phyloP scores from a whole-genome alignment of 2,329 filamentous ascomycete species.

The Shiraia bambusicola region DNA sequence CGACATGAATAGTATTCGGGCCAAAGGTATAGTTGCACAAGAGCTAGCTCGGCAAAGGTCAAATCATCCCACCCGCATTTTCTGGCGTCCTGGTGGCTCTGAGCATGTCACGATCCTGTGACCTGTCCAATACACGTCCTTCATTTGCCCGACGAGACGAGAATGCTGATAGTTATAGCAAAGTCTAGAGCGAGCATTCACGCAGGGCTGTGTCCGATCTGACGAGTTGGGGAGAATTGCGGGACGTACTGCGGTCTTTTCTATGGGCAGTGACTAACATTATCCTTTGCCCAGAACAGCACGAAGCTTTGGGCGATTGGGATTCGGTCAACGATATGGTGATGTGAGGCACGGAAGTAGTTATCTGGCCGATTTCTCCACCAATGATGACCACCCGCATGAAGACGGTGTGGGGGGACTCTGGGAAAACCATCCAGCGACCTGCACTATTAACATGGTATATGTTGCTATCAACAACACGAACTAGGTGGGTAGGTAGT shows the following conservation, averaged over 20 bases:
- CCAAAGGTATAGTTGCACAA: conserved; percentile 33
- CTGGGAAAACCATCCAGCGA: conserved; percentile 25
- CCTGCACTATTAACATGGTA: background rate
- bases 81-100: conserved; percentile 22
- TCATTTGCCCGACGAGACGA: conserved; percentile 29
- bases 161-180: conserved; percentile 18
- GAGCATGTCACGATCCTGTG: conserved; percentile 23
- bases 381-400: no score
- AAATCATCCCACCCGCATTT: conserved; percentile 34
- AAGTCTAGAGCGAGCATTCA: conserved; percentile 23
- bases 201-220: conserved; percentile 29
- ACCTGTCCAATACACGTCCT: conserved; percentile 13
- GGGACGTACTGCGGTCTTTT: conserved; percentile 38
- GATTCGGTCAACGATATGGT: conserved; percentile 27
- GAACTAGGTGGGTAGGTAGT: no score
- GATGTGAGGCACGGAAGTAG: conserved; percentile 19
- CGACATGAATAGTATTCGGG: conserved; percentile 35
- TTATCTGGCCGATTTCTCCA: conserved; percentile 28
- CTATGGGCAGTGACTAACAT: conserved; percentile 39
- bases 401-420: conserved; percentile 41
- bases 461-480: no score
- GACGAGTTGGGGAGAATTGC: conserved; percentile 35
- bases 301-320: conserved; percentile 22
- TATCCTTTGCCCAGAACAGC: conserved; percentile 25
- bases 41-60: conserved; percentile 34